These are phyloP conservation scores for Umbelopsis sp. DNA, from an alignment of 192 early-diverging fungal species.

Conservation along the genomic window DNA sequence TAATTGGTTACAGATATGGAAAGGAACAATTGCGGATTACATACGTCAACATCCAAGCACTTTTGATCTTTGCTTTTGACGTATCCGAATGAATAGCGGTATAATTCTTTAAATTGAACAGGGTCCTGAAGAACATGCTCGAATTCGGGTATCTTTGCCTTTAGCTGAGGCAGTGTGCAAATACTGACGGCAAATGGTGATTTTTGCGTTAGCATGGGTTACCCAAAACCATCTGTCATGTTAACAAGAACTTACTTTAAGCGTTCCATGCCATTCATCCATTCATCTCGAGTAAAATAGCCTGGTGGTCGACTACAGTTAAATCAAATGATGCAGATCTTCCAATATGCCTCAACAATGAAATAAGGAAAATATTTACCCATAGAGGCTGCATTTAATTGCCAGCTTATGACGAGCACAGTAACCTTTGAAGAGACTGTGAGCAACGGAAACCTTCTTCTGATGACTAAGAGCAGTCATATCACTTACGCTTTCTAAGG, in stretches of 20 bases:
- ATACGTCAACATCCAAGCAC: conserved; percentile 60
- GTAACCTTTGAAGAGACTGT: conserved; percentile 1
- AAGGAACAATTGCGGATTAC: background rate
- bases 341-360: background rate
- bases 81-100: conserved; percentile 63
- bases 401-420: conserved; percentile 31
- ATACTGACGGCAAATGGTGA: conserved; percentile 22
- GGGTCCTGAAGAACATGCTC: conserved; percentile 38
- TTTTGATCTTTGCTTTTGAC: conserved; percentile 65
- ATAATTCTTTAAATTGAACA: conserved; percentile 58
- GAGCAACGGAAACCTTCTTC: background rate
- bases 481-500: conserved; percentile 35
- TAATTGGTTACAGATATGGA: background rate
- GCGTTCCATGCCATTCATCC: conserved; percentile 30
- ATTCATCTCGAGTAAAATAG: conserved; percentile 39
- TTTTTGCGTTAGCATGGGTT: background rate
- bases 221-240: background rate
- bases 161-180: conserved; percentile 40
- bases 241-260: conserved; percentile 18
- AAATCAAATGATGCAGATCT: background rate
- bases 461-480: background rate
- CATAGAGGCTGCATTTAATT: conserved; percentile 32
- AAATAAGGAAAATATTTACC: conserved; percentile 17
- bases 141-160: conserved; percentile 35
- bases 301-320: conserved; percentile 3